Conservation (phyloP, 805 yeast genomes). For the Wickerhamiella dianesei region DNA sequence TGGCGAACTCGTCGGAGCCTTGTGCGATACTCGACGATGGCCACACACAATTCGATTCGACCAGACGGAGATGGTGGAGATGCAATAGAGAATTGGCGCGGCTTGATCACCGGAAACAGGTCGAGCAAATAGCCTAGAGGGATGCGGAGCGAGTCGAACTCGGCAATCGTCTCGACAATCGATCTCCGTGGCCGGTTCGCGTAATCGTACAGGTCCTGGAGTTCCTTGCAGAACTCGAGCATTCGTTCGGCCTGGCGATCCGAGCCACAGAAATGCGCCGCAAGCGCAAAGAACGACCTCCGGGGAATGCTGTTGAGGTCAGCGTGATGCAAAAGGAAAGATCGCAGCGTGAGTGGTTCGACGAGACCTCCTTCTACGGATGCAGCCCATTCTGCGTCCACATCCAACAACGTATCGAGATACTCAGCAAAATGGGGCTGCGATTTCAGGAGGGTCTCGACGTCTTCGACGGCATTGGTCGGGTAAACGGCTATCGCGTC, state of each 20-base stretch:
- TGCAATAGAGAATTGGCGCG: slow-evolving; percentile 77
- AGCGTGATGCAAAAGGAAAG: slow-evolving; percentile 61
- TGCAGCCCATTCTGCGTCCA: slow-evolving; percentile 14
- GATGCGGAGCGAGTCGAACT: slow-evolving; percentile 60
- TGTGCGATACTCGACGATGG: slow-evolving; percentile 78
- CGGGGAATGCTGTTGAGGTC: slow-evolving; percentile 77
- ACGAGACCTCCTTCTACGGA: slow-evolving; percentile 26
- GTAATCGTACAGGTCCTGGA: slow-evolving; percentile 75
- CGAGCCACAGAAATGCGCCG: slow-evolving; percentile 56
- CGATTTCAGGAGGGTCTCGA: slow-evolving; percentile 45
- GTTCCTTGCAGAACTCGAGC: slow-evolving; percentile 57
- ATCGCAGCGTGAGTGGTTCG: slow-evolving; percentile 46
- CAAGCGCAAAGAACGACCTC: slow-evolving; percentile 59
- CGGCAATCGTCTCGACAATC: slow-evolving; percentile 66
- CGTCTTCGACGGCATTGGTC: slow-evolving; percentile 48
- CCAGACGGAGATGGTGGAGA: slow-evolving; percentile 27
- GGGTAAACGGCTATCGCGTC: slow-evolving; percentile 74
- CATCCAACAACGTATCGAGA: neutral
- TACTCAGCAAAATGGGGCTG: slow-evolving; percentile 28
- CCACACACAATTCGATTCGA: slow-evolving; percentile 55
- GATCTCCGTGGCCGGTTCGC: slow-evolving; percentile 90
- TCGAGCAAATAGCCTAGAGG: slow-evolving; percentile 71
- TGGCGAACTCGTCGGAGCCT: slow-evolving; percentile 57
- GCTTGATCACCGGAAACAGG: slow-evolving; percentile 62
- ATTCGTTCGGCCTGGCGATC: slow-evolving; percentile 70